Evolutionary conservation across 192 early-diverging fungal species (phyloP), one percentile per base, ranked within the genome.

Genomic region (Backusella circina): DNA sequence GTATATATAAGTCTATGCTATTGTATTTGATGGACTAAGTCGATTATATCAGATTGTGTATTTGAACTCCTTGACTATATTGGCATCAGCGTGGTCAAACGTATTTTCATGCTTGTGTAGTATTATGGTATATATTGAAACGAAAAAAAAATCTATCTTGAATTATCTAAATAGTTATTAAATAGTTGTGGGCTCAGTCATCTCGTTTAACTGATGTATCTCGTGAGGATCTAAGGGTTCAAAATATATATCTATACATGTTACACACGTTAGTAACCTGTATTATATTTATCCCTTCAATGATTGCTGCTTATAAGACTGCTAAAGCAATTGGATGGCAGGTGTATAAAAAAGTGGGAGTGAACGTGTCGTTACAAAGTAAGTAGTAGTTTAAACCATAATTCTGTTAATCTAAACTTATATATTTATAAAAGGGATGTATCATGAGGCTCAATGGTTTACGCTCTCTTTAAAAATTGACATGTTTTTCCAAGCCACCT

Each of bases 401-500:
- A 21, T 7, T 47, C 18, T 47, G 18, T 47, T 21, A 47, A 15
- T 47, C n/a, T 15, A 47, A 47, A n/a, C n/a, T n/a, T 5, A 47
- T 47, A 47, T 38, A 15, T 10, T 6, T 21, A n/a, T 23, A 74
- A 66, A 44, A 75, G 73, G 1, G 16, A 39, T 67, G 33, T 75
- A 75, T 26, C 36, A 75, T 26, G 35, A 39, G 38, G 61, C 65
- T 7, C 73, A 75, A 38, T 37, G 41, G 18, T 75, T 75, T 21
- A 41, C 66, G 18, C 33, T 75, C 13, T 67, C 65, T 21, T 8
- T 75, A 18, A 75, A 75, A 36, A 36, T 75, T n/a, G 44, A 75
- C 61, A 75, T 75, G n/a, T 75, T 75, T 65, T 75, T 75, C 33
- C 65, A 72, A 74, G 15, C 74, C 8, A 33, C 41, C 21, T 15